Base-by-base conservation (phyloP, 108 stramenopile genomes). In the Stephanodiscus triporus region DNA sequence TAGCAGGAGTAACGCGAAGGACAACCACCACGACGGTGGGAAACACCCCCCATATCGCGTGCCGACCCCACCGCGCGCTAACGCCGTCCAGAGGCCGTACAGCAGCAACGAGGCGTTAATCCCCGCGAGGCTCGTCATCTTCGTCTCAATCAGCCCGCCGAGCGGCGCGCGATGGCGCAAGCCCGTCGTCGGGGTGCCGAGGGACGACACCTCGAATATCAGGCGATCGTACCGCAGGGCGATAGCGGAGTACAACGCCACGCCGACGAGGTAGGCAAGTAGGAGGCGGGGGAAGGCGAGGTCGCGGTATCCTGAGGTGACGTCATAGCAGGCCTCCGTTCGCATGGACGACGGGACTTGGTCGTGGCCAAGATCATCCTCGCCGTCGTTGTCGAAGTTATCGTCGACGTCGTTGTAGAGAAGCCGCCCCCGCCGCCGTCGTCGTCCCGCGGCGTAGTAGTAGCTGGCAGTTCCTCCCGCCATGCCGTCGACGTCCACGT, bases 121-220 rank as follows among this genome's bases (percentile, higher is more conserved):
- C 9, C 63, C 73, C 24, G 73, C 69, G 45, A 81, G 36, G 24
- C 11, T 22, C 14, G 80, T 70, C 64, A 81, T 70, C 61, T 81
- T 81, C 32, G 32, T 49, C 45, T 81, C 72, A 14, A 81, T 65
- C 49, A 75, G 45, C 65, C 55, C 45, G 5, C 34, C 40, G 30
- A 81, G 57, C 38, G 36, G 38, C 57, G 27, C 16, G 20, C 80
- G 80, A 8, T 68, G 34, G 20, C 59, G 34, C 6, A 51, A 27
- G 36, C 71, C 55, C 26, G 38, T 36, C 4, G 75, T 82, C 6
- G 81, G 81, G 9, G 81, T 82, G 13, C 81, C 81, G 26, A 70
- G 11, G 9, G 70, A 72, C 23, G 81, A 72, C 20, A 67, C 16
- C 13, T 68, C 58, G 24, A 75, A 76, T 29, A 82, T 82, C 43